Conservation (phyloP, 495 filamentous ascomycete genomes). For the Neurospora africana region DNA sequence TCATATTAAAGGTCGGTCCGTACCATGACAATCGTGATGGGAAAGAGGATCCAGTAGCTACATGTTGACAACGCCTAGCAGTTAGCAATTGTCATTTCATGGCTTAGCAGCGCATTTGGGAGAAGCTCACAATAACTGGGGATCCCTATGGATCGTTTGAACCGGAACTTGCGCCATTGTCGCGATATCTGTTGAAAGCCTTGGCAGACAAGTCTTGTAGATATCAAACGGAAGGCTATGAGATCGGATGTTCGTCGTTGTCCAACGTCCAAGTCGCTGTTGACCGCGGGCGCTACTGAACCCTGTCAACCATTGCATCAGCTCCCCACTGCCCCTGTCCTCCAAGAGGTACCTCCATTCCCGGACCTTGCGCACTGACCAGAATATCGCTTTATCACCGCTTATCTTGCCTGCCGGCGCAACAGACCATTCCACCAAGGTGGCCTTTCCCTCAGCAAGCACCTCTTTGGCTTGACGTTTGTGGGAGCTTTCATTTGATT, state of each 20-base stretch:
- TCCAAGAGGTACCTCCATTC: background rate
- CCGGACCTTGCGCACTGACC: background rate
- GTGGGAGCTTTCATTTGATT: background rate
- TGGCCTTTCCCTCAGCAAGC: slow-evolving; percentile 2
- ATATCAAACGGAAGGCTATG: background rate
- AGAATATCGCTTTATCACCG: background rate
- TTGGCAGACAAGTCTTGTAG: background rate
- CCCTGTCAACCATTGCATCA: slow-evolving; percentile 2
- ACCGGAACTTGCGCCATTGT: slow-evolving; percentile 77
- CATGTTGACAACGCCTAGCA: background rate
- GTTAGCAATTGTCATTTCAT: slow-evolving; percentile 3
- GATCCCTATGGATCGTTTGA: slow-evolving; percentile 97
- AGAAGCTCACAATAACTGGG: slow-evolving; percentile 76
- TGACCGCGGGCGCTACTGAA: slow-evolving; percentile 2
- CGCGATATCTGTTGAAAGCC: slow-evolving; percentile 1
- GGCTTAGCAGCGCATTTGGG: background rate
- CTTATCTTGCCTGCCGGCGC: background rate
- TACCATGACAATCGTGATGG: slow-evolving; percentile 97
- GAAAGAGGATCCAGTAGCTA: slow-evolving; percentile 97
- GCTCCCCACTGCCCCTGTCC: background rate
- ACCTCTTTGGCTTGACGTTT: background rate
- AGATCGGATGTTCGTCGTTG: slow-evolving; percentile 2
- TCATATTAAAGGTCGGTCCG: background rate
- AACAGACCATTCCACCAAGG: slow-evolving; percentile 1
- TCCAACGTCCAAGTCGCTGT: background rate